Conservation (phyloP, 495 filamentous ascomycete genomes). For the Gamarada debralockiae region DNA sequence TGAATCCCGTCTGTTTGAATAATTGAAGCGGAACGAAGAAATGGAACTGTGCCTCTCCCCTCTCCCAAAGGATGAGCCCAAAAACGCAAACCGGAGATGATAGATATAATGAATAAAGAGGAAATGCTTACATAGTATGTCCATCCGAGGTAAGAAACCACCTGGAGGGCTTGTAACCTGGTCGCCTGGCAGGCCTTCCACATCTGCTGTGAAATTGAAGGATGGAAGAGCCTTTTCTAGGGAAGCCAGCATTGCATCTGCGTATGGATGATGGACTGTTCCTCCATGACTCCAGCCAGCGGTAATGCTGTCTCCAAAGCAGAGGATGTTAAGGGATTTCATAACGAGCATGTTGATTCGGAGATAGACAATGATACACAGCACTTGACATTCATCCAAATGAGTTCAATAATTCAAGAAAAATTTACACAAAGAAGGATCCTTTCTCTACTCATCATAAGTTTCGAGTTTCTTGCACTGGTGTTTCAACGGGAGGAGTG, state of each 20-base stretch:
- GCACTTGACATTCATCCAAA: too few species aligned
- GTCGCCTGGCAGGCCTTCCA: slow-evolving; percentile 49
- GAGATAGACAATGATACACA: too few species aligned
- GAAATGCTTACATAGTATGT: too few species aligned
- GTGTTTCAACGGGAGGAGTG: too few species aligned
- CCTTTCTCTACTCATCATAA: too few species aligned
- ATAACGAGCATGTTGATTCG: slow-evolving; percentile 3
- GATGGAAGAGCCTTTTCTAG: slow-evolving; percentile 13
- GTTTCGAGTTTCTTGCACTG: too few species aligned
- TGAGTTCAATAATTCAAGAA: too few species aligned
- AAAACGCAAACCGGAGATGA: too few species aligned
- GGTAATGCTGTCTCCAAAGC: slow-evolving; percentile 64
- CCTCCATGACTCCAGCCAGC: slow-evolving; percentile 46
- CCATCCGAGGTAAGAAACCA: slow-evolving; percentile 41
- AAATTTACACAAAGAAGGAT: too few species aligned
- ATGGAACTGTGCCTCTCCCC: neutral
- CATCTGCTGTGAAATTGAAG: slow-evolving; percentile 24
- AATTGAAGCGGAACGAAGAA: neutral
- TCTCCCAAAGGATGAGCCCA: neutral
- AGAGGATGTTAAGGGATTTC: slow-evolving; percentile 44
- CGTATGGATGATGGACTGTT: slow-evolving; percentile 49
- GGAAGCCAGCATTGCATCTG: slow-evolving; percentile 16
- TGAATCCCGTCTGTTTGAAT: neutral
- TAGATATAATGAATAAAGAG: too few species aligned
- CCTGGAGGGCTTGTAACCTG: slow-evolving; percentile 37